Evolutionary conservation across 2,329 filamentous ascomycete species (phyloP), one percentile per base, ranked within the genome.

Genomic region (Fusarium buharicum): DNA sequence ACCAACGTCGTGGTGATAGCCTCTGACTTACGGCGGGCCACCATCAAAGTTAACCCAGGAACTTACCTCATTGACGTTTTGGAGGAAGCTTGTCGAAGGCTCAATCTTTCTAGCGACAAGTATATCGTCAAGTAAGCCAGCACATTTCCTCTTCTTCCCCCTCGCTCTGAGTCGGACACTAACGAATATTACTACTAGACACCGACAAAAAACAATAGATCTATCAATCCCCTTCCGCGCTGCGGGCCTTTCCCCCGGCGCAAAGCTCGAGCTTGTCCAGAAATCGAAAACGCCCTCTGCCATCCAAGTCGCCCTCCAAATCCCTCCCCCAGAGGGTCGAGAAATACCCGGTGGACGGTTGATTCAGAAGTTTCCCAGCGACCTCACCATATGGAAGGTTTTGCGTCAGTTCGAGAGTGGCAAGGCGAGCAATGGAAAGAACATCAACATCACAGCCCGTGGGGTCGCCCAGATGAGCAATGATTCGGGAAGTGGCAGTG

Each of bases 221-320:
- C 84, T 99, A 9, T 94, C 93, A 7, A 84, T 92, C 52, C 90
- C 91, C 37, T 92, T 93, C 74, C 89, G 94, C 43, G 86, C 94
- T 24, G 90, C 93, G 6, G 92, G 93, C 45, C 88, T 99, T 6
- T 82, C 85, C 12, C 86, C 91, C 33, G 95, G 95, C 60, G 94
- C 95, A 56, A 96, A 96, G 73, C 86, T 99, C 55, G 93, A 98
- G 73, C 90, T 99, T 45, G 90, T 97, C 18, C 88, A 92, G 72
- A 88, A 90, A 56, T 95, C 93, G 40, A 91, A 91, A 54, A 95
- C 93, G 0, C 90, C 93, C 1, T 89, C 92, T 2, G 90, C 90
- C 43, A 90, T 99, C 52, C 93, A 90, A 36, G 90, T 99, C 37
- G 94, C 92, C n/a, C 80, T 99, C 12, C 91, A 96, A 72, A 81